phyloP scores from a whole-genome alignment of 768 basidiomycete species.

The Suillus subalutaceus region DNA sequence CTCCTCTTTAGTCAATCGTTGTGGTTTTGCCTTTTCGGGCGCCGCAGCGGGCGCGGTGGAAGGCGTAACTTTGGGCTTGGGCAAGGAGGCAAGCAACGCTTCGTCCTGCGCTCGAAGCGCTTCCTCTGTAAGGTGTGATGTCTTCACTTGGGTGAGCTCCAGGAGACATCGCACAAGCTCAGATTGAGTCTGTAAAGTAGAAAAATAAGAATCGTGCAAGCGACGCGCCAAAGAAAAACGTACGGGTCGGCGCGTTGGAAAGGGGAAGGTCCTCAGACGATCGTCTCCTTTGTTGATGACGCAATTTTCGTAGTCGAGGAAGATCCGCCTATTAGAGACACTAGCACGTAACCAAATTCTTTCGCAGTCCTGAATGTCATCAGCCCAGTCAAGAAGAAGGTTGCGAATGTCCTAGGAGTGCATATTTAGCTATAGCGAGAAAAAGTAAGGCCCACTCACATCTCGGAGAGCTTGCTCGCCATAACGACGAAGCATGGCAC shows the following conservation, averaged over 20 bases:
- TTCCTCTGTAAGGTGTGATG: conserved; percentile 85
- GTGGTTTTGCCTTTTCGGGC: conserved; percentile 50
- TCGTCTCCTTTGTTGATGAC: conserved; percentile 78
- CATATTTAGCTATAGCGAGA: neutral
- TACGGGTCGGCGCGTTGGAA: conserved; percentile 94
- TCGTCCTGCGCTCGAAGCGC: conserved; percentile 85
- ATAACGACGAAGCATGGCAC: conserved; percentile 90
- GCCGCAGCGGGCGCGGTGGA: conserved; percentile 37
- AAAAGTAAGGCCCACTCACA: conserved; percentile 45
- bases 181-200: conserved; percentile 70
- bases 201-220: neutral
- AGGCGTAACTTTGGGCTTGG: conserved; percentile 69
- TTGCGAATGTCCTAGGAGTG: conserved; percentile 78
- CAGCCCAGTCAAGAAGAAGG: conserved; percentile 82
- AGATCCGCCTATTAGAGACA: conserved; percentile 83
- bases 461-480: conserved; percentile 93
- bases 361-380: conserved; percentile 85
- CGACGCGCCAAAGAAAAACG: conserved; percentile 32
- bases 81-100: conserved; percentile 85
- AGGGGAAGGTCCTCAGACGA: conserved; percentile 88
- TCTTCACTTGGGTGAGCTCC: conserved; percentile 84
- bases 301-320: conserved; percentile 86
- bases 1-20: conserved; percentile 80
- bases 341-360: conserved; percentile 91
- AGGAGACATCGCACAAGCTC: conserved; percentile 86